These are phyloP conservation scores for Metschnikowia picachoensis DNA, from an alignment of 805 yeast genomes.

Conservation along the genomic window DNA sequence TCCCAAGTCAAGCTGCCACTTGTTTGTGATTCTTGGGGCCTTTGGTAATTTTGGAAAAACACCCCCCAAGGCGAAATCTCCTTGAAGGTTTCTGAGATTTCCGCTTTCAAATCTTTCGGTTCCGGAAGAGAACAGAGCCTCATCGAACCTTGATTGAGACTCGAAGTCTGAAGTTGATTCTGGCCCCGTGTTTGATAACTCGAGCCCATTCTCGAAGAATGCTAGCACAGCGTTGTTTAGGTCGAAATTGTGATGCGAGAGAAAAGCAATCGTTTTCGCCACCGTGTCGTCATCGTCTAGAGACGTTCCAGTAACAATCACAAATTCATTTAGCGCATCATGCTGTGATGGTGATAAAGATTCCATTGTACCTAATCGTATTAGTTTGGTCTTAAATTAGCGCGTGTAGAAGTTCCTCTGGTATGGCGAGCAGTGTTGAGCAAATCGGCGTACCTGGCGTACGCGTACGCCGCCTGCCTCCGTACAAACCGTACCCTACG, in stretches of 20 bases:
- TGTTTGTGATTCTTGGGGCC: constrained; percentile 37
- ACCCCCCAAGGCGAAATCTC: constrained; percentile 23
- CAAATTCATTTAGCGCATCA: constrained; percentile 14
- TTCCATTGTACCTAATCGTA: constrained; percentile 6
- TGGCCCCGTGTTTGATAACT: constrained; percentile 15
- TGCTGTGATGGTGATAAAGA: constrained; percentile 10
- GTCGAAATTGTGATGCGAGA: constrained; percentile 42
- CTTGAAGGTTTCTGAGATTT: constrained; percentile 23
- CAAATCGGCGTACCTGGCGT: too few relatives aligned
- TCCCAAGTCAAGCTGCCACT: constrained; percentile 44
- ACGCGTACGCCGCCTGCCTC: too few relatives aligned
- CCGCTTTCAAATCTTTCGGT: constrained; percentile 13
- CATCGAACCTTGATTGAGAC: neutral
- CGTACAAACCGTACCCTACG: too few relatives aligned
- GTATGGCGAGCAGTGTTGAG: too few relatives aligned
- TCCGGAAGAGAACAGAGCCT: constrained; percentile 7
- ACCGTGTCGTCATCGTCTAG: constrained; percentile 12
- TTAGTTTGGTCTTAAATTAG: too few relatives aligned
- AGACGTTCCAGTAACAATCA: constrained; percentile 13
- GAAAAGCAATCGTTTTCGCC: constrained; percentile 13
- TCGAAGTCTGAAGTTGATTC: neutral
- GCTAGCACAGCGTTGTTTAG: constrained; percentile 58
- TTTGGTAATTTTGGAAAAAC: constrained; percentile 37
- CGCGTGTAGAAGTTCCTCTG: too few relatives aligned
- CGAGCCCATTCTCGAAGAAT: constrained; percentile 53